These are phyloP conservation scores for Scedosporium boydii DNA, from an alignment of 2,329 filamentous ascomycete genomes.

Conservation along the genomic window DNA sequence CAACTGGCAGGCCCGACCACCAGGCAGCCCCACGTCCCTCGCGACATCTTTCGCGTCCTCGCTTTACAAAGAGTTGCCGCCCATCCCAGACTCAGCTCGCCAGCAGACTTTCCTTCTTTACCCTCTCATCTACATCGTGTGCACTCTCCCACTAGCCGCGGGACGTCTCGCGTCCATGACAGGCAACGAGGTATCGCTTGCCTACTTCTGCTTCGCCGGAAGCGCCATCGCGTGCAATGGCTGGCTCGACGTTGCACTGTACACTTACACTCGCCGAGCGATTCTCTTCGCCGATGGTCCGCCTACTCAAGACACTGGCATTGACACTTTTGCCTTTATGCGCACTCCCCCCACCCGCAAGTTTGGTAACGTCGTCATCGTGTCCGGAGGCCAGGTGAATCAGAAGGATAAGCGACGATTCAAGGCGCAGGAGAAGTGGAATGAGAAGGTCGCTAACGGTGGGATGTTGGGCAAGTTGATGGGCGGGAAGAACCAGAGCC, in stretches of 20 bases:
- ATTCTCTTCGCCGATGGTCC: conserved; percentile 37
- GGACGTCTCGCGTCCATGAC: conserved; percentile 56
- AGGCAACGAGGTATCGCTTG: conserved; percentile 36
- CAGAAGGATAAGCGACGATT: background rate
- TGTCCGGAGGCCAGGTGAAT: conserved; percentile 15
- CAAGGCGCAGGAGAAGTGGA: background rate
- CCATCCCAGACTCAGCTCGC: conserved; percentile 19
- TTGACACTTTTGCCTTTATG: conserved; percentile 43
- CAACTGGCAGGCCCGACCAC: conserved; percentile 6
- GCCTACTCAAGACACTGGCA: conserved; percentile 33
- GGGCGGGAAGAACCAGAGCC: conserved; percentile 16
- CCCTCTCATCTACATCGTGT: conserved; percentile 59
- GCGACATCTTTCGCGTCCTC: conserved; percentile 14
- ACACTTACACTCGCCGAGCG: conserved; percentile 40
- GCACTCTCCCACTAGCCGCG: conserved; percentile 55
- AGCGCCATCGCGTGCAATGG: conserved; percentile 48
- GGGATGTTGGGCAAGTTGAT: background rate
- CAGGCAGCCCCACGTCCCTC: conserved; percentile 7
- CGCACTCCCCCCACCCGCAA: conserved; percentile 25
- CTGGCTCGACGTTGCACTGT: conserved; percentile 44
- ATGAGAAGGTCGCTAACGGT: background rate
- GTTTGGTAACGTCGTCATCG: conserved; percentile 31
- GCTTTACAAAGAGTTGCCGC: conserved; percentile 17
- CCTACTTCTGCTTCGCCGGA: conserved; percentile 50
- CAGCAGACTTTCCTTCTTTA: conserved; percentile 55